Evolutionary conservation across 345 rosid genomes (phyloP), one percentile per base, ranked within the genome.

Genomic region (Hirschfeldia incana): DNA sequence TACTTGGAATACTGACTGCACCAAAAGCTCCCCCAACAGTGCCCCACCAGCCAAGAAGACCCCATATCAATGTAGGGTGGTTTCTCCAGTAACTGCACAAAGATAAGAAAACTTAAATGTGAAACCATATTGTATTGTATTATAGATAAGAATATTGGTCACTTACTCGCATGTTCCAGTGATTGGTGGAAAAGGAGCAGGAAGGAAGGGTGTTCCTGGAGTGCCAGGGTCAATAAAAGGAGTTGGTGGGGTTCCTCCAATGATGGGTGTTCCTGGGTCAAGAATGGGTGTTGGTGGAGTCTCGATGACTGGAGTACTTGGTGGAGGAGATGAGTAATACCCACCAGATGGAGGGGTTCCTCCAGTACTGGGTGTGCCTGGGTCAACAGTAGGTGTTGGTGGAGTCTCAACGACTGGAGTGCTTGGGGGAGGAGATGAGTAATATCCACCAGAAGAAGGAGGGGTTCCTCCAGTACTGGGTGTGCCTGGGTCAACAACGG

Each of bases 81-180:
- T 73, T 88, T 80, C 89, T 93, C 98, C 99, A 95, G 90, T 87
- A 95, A 80, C 99, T 95, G 85, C 66, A 77, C 42, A 53, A 8
- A 39, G 26, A 78, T 21, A 5, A 42, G 11, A 67, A 26, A 61
- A 13, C 55, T 55, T 17, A 49, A 55, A 10, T 68, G 57, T 49
- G 64, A 7, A 13, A 34, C 42, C 21, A 21, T 10, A 58, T 57
- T 65, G 27, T 63, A 32, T 8, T 32, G 15, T n/a, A 63, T 55
- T 55, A 4, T 13, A 69, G 39, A 30, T 65, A 60, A 7, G 73
- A 37, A 16, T 3, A 0, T 67, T 17, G 30, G 64, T 8, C 7
- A 85, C 98, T 85, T 84, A 95, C 99, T 85, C 88, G 99, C 98
- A 95, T 42, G 98, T 85, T 73, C 92, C 92, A 8, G 86, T 78